phyloP scores from a whole-genome alignment of 2,329 filamentous ascomycete species.

The Fusarium cicatricum region DNA sequence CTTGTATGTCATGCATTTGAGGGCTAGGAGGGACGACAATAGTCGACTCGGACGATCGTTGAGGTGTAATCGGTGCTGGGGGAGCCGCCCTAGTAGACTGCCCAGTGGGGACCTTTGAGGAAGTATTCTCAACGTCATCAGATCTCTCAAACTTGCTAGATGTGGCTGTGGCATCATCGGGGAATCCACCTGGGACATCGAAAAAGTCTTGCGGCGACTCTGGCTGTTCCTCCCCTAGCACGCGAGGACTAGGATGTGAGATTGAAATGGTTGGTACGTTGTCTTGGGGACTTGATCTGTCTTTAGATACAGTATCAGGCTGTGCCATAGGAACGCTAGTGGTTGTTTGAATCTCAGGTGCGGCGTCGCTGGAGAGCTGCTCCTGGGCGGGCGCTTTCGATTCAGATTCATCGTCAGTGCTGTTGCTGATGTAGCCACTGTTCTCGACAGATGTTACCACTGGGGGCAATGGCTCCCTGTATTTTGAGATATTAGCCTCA shows the following conservation, averaged over 20 bases:
- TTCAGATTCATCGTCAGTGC: slow-evolving; percentile 47
- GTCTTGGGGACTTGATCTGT: slow-evolving; percentile 11
- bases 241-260: slow-evolving; percentile 53
- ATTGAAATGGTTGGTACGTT: slow-evolving; percentile 56
- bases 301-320: background rate
- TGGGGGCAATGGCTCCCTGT: slow-evolving; percentile 72
- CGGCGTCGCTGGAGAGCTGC: background rate
- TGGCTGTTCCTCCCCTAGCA: slow-evolving; percentile 25
- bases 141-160: slow-evolving; percentile 7
- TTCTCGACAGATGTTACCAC: slow-evolving; percentile 76
- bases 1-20: slow-evolving; percentile 47
- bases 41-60: slow-evolving; percentile 32
- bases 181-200: slow-evolving; percentile 68
- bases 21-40: slow-evolving; percentile 22
- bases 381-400: background rate
- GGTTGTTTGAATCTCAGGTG: background rate
- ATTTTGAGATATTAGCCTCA: slow-evolving; percentile 64
- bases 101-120: background rate
- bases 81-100: background rate
- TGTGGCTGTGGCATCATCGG: slow-evolving; percentile 48
- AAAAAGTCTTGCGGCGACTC: slow-evolving; percentile 50
- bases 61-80: slow-evolving; percentile 18
- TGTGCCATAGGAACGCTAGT: background rate
- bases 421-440: slow-evolving; percentile 69
- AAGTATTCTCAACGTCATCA: slow-evolving; percentile 1